Evolutionary conservation across 2,329 filamentous ascomycete species (phyloP), one percentile per base, ranked within the genome.

Genomic region (Hirsutella rhossiliensis): DNA sequence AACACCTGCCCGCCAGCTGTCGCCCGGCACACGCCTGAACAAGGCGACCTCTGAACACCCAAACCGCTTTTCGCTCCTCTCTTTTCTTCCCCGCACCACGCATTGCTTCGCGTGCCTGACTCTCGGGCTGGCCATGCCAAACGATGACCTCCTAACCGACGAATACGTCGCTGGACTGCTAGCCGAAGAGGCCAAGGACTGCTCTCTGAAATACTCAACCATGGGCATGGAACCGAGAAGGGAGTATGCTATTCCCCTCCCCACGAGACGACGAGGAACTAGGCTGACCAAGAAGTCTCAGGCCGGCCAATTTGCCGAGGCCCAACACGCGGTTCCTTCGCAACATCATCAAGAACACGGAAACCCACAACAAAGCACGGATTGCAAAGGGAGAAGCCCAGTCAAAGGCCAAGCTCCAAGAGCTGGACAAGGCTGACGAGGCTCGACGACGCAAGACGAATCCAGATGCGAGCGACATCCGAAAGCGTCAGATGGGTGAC

Each of bases 241-340:
- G 13, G 38, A 43, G 41, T 43, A 15, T 29, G 41, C 15, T 13
- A 20, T 11, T 5, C 17, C 18, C 17, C 23, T 7, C 23, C 4
- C 23, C 7, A 23, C 23, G 23, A 23, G 23, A n/a, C n/a, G n/a
- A n/a, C n/a, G n/a, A 23, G 23, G 23, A 23, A 7, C 4, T 23
- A 23, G 4, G 4, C 23, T 23, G 4, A 7, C 23, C 7, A 23
- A 23, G 4, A 23, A 9, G 43, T 47, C 43, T 46, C 62, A 87
- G 78, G 56, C 76, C 80, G 45, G 64, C 75, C 39, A 75, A 76
- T 52, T 77, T 81, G 50, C 87, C 86, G 1, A 96, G 90, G 59
- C 89, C 90, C 3, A 97, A 98, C 56, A 96, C 86, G 0, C 77
- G 84, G 30, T 97, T 97, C 59, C 67, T 98, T 37, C 81, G 81